phyloP scores from a whole-genome alignment of 106 monocot genomes.

The Gastrodia elata region DNA sequence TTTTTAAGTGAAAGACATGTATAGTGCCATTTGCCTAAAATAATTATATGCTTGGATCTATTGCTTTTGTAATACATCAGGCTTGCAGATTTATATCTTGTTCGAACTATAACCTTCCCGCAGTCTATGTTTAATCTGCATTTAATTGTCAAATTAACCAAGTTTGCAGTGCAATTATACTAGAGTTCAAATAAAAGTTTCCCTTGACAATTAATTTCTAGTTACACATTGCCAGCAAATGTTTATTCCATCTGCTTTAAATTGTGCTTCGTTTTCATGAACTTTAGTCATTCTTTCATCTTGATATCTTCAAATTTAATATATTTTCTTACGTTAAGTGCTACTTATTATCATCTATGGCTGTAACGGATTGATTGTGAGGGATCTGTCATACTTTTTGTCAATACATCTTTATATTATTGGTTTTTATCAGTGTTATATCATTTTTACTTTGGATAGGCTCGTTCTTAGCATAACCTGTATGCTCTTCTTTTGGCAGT shows the following conservation, averaged over 20 bases:
- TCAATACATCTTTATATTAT: not conserved
- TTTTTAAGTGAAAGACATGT: not conserved
- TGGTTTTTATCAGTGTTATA: not conserved
- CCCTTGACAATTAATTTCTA: not conserved
- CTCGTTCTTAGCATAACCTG: not conserved
- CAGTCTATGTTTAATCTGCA: too few species aligned
- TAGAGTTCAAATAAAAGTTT: not conserved
- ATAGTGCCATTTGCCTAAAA: not conserved
- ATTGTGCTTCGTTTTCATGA: not conserved
- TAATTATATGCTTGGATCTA: not conserved
- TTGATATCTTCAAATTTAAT: too few species aligned
- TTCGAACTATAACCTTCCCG: too few species aligned
- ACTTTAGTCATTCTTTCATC: not conserved
- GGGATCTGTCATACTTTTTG: not conserved
- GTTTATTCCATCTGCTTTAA: not conserved
- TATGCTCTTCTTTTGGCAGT: slow-evolving; percentile 24
- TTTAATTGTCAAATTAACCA: not conserved
- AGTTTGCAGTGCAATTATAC: not conserved
- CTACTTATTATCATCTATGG: not conserved
- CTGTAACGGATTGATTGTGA: not conserved
- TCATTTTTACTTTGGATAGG: not conserved
- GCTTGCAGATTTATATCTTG: not conserved
- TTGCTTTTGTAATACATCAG: too few species aligned
- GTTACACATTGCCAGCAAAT: not conserved
- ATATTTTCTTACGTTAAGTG: not conserved